Conservation (phyloP, 805 yeast species). For the Peterozyma xylosa region DNA sequence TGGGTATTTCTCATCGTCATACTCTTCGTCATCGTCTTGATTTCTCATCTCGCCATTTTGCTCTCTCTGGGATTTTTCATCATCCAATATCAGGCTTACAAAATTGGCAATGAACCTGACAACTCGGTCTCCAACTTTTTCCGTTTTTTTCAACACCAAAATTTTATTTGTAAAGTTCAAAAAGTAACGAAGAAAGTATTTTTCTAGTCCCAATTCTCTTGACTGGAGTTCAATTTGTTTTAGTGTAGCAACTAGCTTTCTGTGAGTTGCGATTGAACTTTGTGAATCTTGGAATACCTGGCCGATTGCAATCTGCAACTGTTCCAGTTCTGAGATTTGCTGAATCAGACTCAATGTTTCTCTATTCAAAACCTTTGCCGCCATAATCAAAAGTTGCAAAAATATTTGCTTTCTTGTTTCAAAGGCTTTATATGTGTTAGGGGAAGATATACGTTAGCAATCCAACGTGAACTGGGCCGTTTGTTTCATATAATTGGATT, state of each 20-base stretch:
- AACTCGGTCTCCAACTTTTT: slow-evolving; percentile 65
- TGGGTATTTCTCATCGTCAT: slow-evolving; percentile 28
- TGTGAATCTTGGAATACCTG: slow-evolving; percentile 80
- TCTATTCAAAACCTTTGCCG: too few relatives aligned
- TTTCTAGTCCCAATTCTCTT: slow-evolving; percentile 40
- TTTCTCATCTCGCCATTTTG: slow-evolving; percentile 14
- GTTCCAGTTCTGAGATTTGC: slow-evolving; percentile 21
- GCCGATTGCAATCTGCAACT: slow-evolving; percentile 42
- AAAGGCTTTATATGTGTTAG: too few relatives aligned
- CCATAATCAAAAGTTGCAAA: too few relatives aligned
- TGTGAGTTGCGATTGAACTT: slow-evolving; percentile 62
- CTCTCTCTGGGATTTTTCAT: slow-evolving; percentile 15
- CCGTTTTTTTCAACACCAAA: slow-evolving; percentile 61
- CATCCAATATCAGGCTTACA: slow-evolving; percentile 40
- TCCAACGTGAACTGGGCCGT: too few relatives aligned
- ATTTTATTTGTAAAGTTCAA: slow-evolving; percentile 57
- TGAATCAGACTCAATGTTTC: not conserved
- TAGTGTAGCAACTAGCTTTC: slow-evolving; percentile 61
- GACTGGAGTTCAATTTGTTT: slow-evolving; percentile 53
- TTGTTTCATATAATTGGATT: too few relatives aligned
- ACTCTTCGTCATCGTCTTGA: slow-evolving; percentile 22
- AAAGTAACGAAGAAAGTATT: slow-evolving; percentile 53
- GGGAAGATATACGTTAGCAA: too few relatives aligned
- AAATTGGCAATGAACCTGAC: slow-evolving; percentile 60
- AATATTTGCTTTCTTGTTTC: too few relatives aligned